These are phyloP conservation scores for Pisolithus tinctorius DNA, from an alignment of 768 basidiomycete species.

Conservation along the genomic window DNA sequence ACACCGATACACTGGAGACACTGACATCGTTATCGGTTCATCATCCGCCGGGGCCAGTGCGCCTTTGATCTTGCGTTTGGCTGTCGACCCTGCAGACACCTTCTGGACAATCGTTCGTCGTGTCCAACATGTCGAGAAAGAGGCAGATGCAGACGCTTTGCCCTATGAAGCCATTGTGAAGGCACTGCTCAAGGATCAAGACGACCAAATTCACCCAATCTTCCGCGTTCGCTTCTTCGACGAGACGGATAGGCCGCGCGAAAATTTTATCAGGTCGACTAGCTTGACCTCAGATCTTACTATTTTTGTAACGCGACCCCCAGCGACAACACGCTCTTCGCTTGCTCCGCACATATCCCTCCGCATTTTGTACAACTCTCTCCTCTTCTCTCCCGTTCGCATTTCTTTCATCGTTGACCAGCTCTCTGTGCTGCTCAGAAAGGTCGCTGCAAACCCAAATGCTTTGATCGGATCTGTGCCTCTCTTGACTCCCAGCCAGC, in stretches of 20 bases:
- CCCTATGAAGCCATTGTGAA: slow-evolving; percentile 74
- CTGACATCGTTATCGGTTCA: slow-evolving; percentile 85
- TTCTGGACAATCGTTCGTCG: slow-evolving; percentile 86
- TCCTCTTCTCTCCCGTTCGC: slow-evolving; percentile 77
- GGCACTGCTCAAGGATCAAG: slow-evolving; percentile 60
- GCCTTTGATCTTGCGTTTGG: slow-evolving; percentile 78
- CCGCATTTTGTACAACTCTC: slow-evolving; percentile 88
- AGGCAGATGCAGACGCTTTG: slow-evolving; percentile 75
- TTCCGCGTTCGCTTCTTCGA: slow-evolving; percentile 98
- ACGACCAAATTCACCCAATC: slow-evolving; percentile 54
- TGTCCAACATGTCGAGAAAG: slow-evolving; percentile 75
- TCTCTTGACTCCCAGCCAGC: slow-evolving; percentile 68
- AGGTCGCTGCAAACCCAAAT: slow-evolving; percentile 60
- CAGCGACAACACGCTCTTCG: slow-evolving; percentile 59
- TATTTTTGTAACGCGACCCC: slow-evolving; percentile 74
- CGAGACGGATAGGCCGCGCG: slow-evolving; percentile 69
- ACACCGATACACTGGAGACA: slow-evolving; percentile 94
- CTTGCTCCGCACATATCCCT: slow-evolving; percentile 72
- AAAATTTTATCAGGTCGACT: slow-evolving; percentile 72
- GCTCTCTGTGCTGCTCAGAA: slow-evolving; percentile 69
- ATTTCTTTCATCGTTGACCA: slow-evolving; percentile 81
- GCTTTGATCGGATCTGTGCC: slow-evolving; percentile 74
- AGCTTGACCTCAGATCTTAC: slow-evolving; percentile 89
- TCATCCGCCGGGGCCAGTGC: slow-evolving; percentile 70
- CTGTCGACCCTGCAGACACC: slow-evolving; percentile 77